Evolutionary conservation across 805 yeast species (phyloP), one percentile per base, ranked within the genome.

Genomic region (Starmerella geochares): DNA sequence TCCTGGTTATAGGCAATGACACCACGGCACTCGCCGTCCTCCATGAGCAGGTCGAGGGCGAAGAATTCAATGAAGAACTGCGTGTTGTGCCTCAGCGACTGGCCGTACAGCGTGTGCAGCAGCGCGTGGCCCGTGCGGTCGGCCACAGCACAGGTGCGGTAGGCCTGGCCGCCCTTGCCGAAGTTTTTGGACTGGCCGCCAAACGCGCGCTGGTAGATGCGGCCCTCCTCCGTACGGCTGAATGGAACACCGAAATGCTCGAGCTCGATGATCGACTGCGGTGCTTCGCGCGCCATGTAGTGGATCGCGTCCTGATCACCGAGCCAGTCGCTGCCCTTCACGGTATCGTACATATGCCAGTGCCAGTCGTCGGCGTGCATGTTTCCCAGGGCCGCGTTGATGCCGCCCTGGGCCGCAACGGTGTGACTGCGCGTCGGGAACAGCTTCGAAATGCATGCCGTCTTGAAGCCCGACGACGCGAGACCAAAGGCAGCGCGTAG

Each of bases 341-440:
- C 97, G 62, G 98, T 90, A 67, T 90, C 98, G 71, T 92, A 90
- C 96, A 90, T 88, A 71, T 90, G 98, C 96, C 97, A 92, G 70
- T 86, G 94, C 98, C 98, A 90, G 74, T 88, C 88, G 70, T 90
- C 98, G 60, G 78, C 76, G 74, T 92, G 97, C 95, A 90, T 90
- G 76, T 90, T 90, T 60, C 97, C 98, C 58, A 90, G 76, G 27
- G 98, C 98, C 59, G 97, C 98, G 65, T 90, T 90, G 71, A 90
- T 92, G 74, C 98, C 98, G 72, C 98, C 98, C 72, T 90, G 98
- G 46, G 98, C 98, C 51, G 97, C 97, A 46, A 90, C 98, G 19
- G 98, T 90, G 68, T 90, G 98, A 17, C 96, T 88, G 72, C 98
- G 83, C 27, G 98, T 90, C 50, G 97, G 98, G 77, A 90, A 90